Percentiles rank a stretch among this genome's conserved stretches.
These are phyloP conservation scores for Albatrellus ellisii DNA, from an alignment of 768 basidiomycete species.

Conservation along the genomic window DNA sequence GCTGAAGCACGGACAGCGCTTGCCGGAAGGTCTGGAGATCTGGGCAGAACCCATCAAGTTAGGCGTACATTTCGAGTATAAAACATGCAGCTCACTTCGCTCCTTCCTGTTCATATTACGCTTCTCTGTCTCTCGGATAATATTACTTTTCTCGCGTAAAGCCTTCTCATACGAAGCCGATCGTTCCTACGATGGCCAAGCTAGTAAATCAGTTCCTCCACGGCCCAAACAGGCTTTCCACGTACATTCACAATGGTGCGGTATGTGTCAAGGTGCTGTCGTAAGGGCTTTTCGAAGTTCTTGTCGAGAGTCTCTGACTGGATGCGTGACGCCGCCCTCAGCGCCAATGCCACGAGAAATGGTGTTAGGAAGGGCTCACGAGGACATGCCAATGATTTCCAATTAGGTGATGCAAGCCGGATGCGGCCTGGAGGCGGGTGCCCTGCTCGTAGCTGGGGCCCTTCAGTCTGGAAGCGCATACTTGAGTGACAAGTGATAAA, in stretches of 20 bases:
- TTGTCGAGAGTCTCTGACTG: slow-evolving; percentile 80
- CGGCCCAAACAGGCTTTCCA: slow-evolving; percentile 3
- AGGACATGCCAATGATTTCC: slow-evolving; percentile 89
- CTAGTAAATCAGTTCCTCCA: slow-evolving; percentile 3
- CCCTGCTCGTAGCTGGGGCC: slow-evolving; percentile 73
- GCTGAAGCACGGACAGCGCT: slow-evolving; percentile 67
- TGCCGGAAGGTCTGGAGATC: slow-evolving; percentile 84
- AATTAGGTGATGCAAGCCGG: slow-evolving; percentile 84
- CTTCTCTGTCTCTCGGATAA: slow-evolving; percentile 77
- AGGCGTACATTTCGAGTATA: neutral
- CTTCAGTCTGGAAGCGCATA: slow-evolving; percentile 38
- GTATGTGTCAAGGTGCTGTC: slow-evolving; percentile 77
- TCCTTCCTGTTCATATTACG: slow-evolving; percentile 77
- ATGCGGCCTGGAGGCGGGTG: slow-evolving; percentile 71
- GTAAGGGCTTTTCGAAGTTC: slow-evolving; percentile 79
- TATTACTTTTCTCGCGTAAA: slow-evolving; percentile 69
- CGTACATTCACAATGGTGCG: slow-evolving; percentile 56
- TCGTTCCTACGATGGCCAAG: slow-evolving; percentile 46
- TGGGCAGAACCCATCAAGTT: slow-evolving; percentile 19
- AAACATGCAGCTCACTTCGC: slow-evolving; percentile 44
- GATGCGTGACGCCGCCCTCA: neutral
- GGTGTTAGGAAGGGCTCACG: slow-evolving; percentile 29
- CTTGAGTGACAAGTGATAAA: neutral
- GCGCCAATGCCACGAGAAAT: neutral
- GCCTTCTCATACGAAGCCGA: slow-evolving; percentile 74